A percentile compares a stretch with the other conserved stretches of the same genome.
phyloP scores from a whole-genome alignment of 139 green algal genomes.

The Coccomyxa sp. region DNA sequence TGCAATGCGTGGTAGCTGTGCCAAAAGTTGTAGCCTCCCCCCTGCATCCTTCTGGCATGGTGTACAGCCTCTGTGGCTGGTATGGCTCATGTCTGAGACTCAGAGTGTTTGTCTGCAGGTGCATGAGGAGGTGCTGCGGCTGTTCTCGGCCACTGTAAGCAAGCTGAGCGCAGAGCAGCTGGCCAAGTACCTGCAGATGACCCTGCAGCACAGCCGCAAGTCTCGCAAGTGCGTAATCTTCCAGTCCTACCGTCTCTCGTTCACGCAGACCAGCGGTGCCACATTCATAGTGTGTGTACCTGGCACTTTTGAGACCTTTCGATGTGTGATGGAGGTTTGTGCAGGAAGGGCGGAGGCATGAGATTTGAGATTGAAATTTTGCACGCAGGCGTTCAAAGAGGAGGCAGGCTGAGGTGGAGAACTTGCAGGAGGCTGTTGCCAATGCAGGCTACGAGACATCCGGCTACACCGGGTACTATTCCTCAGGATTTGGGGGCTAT shows the following conservation, averaged over 20 bases:
- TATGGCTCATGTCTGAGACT: not conserved
- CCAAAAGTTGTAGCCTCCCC: no score
- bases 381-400: conserved; percentile 1
- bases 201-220: conserved; percentile 1
- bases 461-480: not conserved
- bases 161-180: conserved; percentile 10
- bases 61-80: not conserved
- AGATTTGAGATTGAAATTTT: not conserved
- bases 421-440: not conserved
- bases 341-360: not conserved
- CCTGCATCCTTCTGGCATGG: no score
- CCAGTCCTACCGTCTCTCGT: not conserved
- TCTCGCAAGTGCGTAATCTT: conserved; percentile 5
- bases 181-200: conserved; percentile 19
- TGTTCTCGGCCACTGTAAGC: conserved; percentile 53
- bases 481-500: not conserved
- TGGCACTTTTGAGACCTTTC: no score
- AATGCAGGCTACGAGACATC: conserved; percentile 1
- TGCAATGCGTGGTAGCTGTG: no score
- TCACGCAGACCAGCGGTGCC: no score
- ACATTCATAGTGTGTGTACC: no score
- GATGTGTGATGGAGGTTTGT: not conserved
- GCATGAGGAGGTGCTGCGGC: conserved; percentile 70
- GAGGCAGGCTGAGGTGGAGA: not conserved
- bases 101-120: conserved; percentile 29